Conservation (phyloP, 1,139 yeast species). For the Debaryomycetaceae sp. region DNA sequence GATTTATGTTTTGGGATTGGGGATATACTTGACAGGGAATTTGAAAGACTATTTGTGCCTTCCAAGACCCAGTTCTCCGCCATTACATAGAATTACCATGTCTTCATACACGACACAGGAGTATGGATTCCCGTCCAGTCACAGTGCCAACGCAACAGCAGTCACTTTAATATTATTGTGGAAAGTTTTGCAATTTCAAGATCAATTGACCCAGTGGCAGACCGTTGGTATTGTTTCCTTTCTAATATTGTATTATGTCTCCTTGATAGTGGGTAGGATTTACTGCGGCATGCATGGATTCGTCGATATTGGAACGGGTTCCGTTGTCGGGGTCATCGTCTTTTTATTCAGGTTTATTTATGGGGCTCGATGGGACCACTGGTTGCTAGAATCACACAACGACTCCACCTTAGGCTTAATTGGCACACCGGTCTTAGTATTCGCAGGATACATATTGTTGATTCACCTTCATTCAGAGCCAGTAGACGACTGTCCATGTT, state of each 20-base stretch:
- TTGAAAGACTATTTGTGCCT: conserved; percentile 83
- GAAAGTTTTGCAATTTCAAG: conserved; percentile 15
- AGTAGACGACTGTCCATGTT: conserved; percentile 93
- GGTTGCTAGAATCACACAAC: conserved; percentile 20
- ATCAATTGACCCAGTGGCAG: conserved; percentile 4
- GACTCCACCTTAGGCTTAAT: conserved; percentile 22
- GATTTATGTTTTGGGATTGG: conserved; percentile 75
- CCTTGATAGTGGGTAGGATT: conserved; percentile 74
- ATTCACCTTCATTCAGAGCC: conserved; percentile 79
- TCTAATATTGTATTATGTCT: conserved; percentile 50
- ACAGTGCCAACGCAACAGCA: conserved; percentile 88
- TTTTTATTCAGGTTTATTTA: conserved; percentile 37
- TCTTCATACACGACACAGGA: conserved; percentile 86
- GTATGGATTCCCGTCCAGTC: conserved; percentile 93
- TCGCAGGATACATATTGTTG: conserved; percentile 44
- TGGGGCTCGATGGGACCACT: conserved; percentile 40
- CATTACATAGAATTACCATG: conserved; percentile 84
- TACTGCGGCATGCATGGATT: conserved; percentile 99
- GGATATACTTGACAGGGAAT: conserved; percentile 76
- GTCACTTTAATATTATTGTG: conserved; percentile 53
- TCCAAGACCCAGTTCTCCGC: conserved; percentile 93
- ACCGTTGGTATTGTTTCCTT: conserved; percentile 9
- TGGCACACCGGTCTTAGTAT: conserved; percentile 34
- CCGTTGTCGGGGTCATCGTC: conserved; percentile 54
- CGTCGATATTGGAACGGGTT: conserved; percentile 68